Percentiles rank a stretch among this genome's conserved stretches.
These are phyloP conservation scores for Paramyrothecium sp. DNA, from an alignment of 2,329 filamentous ascomycete genomes.

Conservation along the genomic window DNA sequence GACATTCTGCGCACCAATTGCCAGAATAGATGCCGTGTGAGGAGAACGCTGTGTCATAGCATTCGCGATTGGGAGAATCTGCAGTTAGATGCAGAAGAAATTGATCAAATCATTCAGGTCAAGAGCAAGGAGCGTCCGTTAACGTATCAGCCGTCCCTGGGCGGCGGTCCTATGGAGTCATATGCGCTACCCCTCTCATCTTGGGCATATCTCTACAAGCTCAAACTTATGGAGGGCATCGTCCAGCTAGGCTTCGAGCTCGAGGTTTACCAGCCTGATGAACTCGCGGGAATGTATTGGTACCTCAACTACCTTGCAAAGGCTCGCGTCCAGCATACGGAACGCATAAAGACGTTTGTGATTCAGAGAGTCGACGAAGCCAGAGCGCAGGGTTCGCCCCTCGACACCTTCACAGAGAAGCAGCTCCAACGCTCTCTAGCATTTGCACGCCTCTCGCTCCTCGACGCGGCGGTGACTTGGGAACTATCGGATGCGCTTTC, in stretches of 20 bases:
- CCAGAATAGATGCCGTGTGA: conserved; percentile 85
- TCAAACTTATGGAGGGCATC: conserved; percentile 83
- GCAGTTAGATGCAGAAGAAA: conserved; percentile 76
- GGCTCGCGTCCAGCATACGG: conserved; percentile 66
- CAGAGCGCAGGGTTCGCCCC: conserved; percentile 10
- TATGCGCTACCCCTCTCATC: conserved; percentile 75
- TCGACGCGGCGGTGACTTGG: conserved; percentile 64
- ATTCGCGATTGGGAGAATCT: conserved; percentile 81
- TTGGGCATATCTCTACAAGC: conserved; percentile 88
- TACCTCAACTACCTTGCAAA: conserved; percentile 75
- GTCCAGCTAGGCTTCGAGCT: conserved; percentile 94
- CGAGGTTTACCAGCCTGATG: conserved; percentile 82
- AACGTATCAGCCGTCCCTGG: conserved; percentile 36
- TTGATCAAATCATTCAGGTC: conserved; percentile 66
- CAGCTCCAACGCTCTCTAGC: conserved; percentile 49
- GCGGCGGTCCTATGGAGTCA: conserved; percentile 44
- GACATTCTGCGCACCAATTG: conserved; percentile 83
- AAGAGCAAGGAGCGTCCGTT: conserved; percentile 61
- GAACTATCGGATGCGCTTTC: conserved; percentile 54
- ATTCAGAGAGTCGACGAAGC: conserved; percentile 35
- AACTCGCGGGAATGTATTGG: conserved; percentile 88
- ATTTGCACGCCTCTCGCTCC: conserved; percentile 58
- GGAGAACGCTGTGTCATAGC: conserved; percentile 84
- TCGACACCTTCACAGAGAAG: conserved; percentile 25
- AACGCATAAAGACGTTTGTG: conserved; percentile 70